Percentiles rank a stretch among this genome's conserved stretches.
phyloP scores from a whole-genome alignment of 768 basidiomycete genomes.

The Mycena rebaudengoi region DNA sequence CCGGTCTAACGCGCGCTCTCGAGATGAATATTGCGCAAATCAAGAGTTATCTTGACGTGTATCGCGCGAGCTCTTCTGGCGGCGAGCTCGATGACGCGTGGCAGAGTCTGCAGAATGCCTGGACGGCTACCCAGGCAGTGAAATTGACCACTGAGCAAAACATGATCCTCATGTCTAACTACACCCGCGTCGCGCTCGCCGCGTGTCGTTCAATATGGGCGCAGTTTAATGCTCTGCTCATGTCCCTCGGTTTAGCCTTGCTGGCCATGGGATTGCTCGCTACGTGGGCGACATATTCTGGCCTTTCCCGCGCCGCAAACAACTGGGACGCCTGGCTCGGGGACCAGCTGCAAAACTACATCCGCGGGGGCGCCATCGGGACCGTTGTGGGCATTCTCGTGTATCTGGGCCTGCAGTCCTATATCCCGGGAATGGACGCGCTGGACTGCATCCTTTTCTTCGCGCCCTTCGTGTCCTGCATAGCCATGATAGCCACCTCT shows the following conservation, averaged over 20 bases:
- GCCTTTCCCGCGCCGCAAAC: slow-evolving; percentile 48
- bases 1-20: slow-evolving; percentile 65
- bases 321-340: slow-evolving; percentile 56
- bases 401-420: slow-evolving; percentile 39
- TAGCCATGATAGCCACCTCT: slow-evolving; percentile 53
- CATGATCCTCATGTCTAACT: slow-evolving; percentile 54
- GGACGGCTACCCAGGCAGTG: slow-evolving; percentile 45
- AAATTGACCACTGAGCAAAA: slow-evolving; percentile 37
- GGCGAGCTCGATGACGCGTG: slow-evolving; percentile 78
- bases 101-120: slow-evolving; percentile 56
- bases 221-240: slow-evolving; percentile 85
- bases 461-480: slow-evolving; percentile 54
- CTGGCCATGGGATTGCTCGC: slow-evolving; percentile 65
- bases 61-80: slow-evolving; percentile 75
- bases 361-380: slow-evolving; percentile 48
- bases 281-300: slow-evolving; percentile 62
- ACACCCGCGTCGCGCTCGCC: slow-evolving; percentile 67
- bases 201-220: slow-evolving; percentile 93
- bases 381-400: slow-evolving; percentile 44
- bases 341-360: slow-evolving; percentile 38
- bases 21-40: slow-evolving; percentile 80
- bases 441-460: slow-evolving; percentile 62
- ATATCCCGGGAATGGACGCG: slow-evolving; percentile 56
- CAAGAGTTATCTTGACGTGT: slow-evolving; percentile 76
- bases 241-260: slow-evolving; percentile 74